Evolutionary conservation across 352 stramenopile genomes (phyloP).

Genomic region (Pythium grandisporangium): DNA sequence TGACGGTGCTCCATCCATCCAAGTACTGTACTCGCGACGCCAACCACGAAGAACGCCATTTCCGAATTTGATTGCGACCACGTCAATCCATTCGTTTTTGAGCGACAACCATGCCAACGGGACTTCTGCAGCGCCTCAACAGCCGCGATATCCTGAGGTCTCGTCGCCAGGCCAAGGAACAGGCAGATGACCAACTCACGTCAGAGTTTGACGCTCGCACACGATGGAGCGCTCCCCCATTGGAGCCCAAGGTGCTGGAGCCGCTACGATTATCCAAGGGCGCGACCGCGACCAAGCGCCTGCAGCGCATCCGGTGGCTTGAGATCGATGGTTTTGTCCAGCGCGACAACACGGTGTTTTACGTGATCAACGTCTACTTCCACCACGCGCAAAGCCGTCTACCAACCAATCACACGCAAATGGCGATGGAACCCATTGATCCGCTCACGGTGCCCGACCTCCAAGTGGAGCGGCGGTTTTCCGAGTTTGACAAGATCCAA

Average conservation of each 20-base stretch:
- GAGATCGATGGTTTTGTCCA: conserved; percentile 14
- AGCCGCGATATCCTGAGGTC: conserved; percentile 11
- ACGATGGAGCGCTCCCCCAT: conserved; percentile 17
- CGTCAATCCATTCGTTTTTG: too few relatives aligned
- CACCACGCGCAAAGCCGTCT: conserved; percentile 48
- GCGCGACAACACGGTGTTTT: conserved; percentile 17
- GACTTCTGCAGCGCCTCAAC: conserved; percentile 11
- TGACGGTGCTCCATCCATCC: too few relatives aligned
- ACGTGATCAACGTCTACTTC: conserved; percentile 42
- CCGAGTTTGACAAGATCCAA: conserved; percentile 44
- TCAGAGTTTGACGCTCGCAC: too few relatives aligned
- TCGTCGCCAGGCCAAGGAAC: too few relatives aligned
- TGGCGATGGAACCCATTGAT: conserved; percentile 1
- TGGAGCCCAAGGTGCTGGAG: conserved; percentile 21
- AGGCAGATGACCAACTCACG: too few relatives aligned
- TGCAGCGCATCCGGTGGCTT: conserved; percentile 20
- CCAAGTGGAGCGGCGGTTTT: conserved; percentile 48
- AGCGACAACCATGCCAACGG: neutral
- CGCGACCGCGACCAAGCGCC: conserved; percentile 2
- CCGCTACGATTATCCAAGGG: conserved; percentile 8
- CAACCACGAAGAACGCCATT: too few relatives aligned
- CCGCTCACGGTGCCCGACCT: conserved; percentile 25
- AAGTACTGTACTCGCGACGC: too few relatives aligned
- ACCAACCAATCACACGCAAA: conserved; percentile 10
- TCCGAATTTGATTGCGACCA: neutral